Percentiles rank a stretch among this genome's conserved stretches.
Conservation (phyloP, 495 filamentous ascomycete genomes). For the Hyaloscypha bicolor region DNA sequence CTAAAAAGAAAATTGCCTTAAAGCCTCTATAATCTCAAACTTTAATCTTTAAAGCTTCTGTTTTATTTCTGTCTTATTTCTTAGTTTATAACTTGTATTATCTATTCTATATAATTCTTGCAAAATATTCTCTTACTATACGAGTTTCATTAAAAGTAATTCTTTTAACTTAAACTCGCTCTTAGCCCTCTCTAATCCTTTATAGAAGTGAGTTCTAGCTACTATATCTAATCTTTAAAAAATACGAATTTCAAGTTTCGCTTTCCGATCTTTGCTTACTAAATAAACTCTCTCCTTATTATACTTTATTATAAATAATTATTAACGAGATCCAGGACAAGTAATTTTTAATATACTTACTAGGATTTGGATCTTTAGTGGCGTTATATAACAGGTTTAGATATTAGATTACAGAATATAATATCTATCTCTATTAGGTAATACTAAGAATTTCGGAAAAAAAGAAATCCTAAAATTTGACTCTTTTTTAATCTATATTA, state of each 20-base stretch:
- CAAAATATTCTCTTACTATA: neutral
- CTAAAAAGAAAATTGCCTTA: neutral
- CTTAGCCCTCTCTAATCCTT: slow-evolving; percentile 7
- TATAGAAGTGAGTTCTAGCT: slow-evolving; percentile 1
- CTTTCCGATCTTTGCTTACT: slow-evolving; percentile 2
- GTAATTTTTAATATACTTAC: no score
- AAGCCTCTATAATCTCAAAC: slow-evolving; percentile 6
- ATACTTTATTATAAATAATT: neutral
- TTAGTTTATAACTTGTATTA: slow-evolving; percentile 1
- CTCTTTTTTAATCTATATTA: slow-evolving; percentile 10
- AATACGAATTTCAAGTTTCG: neutral
- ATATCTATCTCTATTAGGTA: neutral
- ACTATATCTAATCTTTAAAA: neutral
- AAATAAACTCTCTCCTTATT: slow-evolving; percentile 1
- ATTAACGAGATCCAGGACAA: neutral
- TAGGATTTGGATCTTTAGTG: neutral
- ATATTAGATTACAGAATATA: no score
- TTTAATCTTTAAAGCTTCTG: slow-evolving; percentile 3
- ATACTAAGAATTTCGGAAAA: slow-evolving; percentile 2
- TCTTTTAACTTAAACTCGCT: slow-evolving; percentile 1
- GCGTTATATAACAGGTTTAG: neutral
- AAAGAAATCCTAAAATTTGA: neutral
- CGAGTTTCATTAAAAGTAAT: neutral
- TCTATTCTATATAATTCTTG: slow-evolving; percentile 1
- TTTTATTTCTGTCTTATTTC: slow-evolving; percentile 5